A percentile compares a stretch with the other conserved stretches of the same genome.
These are phyloP conservation scores for Malassezia sp. DNA, from an alignment of 1,284 basidiomycete genomes.

Conservation along the genomic window DNA sequence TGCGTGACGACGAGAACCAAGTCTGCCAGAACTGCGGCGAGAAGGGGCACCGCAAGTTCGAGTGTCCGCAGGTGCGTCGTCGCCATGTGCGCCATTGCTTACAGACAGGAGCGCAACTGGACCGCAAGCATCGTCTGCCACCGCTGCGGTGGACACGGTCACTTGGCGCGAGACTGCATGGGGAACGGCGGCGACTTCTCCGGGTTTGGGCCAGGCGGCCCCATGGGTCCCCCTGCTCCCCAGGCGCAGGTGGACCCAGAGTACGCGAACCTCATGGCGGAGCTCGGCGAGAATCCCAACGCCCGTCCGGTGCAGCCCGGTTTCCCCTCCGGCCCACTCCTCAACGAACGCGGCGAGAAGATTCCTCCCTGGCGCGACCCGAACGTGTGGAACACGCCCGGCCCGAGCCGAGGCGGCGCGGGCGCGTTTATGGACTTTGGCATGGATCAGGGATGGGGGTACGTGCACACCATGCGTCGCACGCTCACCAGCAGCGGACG, in stretches of 20 bases:
- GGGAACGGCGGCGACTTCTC: constrained; percentile 55
- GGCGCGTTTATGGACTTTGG: constrained; percentile 1
- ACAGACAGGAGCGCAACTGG: constrained; percentile 43
- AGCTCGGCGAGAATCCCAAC: constrained; percentile 74
- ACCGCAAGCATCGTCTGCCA: constrained; percentile 43
- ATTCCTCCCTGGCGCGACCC: constrained; percentile 46
- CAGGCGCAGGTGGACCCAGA: constrained; percentile 70
- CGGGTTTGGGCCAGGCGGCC: constrained; percentile 60
- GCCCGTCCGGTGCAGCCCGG: constrained; percentile 44
- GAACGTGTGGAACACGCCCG: constrained; percentile 35
- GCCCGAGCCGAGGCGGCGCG: constrained; percentile 17
- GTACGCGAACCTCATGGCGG: constrained; percentile 92
- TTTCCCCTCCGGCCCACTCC: constrained; percentile 17
- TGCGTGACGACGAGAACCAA: constrained; percentile 98
- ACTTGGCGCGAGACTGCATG: constrained; percentile 42
- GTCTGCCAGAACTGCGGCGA: constrained; percentile 96
- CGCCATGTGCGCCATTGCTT: too few relatives aligned
- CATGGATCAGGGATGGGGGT: constrained; percentile 1
- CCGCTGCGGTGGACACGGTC: constrained; percentile 42
- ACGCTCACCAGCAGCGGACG: neutral
- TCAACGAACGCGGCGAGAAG: constrained; percentile 38
- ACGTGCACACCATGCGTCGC: too few relatives aligned
- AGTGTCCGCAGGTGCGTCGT: too few relatives aligned
- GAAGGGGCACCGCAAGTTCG: constrained; percentile 54
- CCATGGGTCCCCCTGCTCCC: constrained; percentile 51